phyloP scores from a whole-genome alignment of 345 rosid species.

The Gossypium sturtianum region DNA sequence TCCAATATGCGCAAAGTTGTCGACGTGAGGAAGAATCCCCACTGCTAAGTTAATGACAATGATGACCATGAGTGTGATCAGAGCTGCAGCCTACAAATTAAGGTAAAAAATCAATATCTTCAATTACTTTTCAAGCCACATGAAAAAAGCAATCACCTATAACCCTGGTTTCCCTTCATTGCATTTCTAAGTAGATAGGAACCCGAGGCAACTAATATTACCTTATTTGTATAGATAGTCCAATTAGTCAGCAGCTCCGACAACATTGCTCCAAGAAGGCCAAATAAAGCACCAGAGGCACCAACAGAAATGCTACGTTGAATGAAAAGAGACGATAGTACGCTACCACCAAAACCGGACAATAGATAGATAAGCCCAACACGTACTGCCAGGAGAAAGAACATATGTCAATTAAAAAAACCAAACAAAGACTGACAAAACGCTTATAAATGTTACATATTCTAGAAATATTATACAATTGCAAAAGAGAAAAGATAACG shows the following conservation, averaged over 20 bases:
- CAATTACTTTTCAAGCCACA: background rate
- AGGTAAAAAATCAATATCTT: background rate
- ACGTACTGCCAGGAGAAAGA: constrained; percentile 42
- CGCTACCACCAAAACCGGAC: constrained; percentile 84
- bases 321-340: constrained; percentile 67
- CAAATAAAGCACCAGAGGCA: constrained; percentile 98
- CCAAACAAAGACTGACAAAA: background rate
- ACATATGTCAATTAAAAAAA: background rate
- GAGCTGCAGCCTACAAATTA: constrained; percentile 57
- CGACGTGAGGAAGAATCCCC: constrained; percentile 90
- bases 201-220: constrained; percentile 12
- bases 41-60: constrained; percentile 66
- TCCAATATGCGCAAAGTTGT: constrained; percentile 91
- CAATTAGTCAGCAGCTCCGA: constrained; percentile 95
- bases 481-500: background rate
- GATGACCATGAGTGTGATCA: constrained; percentile 63
- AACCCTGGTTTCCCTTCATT: too few relatives aligned
- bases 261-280: constrained; percentile 95
- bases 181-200: background rate
- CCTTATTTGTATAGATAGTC: constrained; percentile 94
- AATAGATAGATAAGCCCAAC: constrained; percentile 69
- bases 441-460: background rate
- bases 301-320: constrained; percentile 77
- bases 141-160: background rate
- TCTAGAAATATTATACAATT: background rate